Percentiles rank a stretch among this genome's conserved stretches.
Conservation (phyloP, 768 basidiomycete species). For the Mycena latifolia region DNA sequence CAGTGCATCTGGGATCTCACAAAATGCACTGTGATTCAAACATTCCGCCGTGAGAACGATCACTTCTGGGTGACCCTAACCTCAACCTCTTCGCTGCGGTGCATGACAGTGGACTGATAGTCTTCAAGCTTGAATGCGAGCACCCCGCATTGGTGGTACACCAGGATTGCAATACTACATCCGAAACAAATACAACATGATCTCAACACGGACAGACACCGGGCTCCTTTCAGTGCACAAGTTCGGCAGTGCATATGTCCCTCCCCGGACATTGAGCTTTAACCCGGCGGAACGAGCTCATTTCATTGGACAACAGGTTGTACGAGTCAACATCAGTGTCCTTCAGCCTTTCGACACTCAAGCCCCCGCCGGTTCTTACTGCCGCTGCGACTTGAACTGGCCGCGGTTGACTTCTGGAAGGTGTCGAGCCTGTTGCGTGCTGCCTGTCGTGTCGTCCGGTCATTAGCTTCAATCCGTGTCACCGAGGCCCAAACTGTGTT, state of each 20-base stretch:
- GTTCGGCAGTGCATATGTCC: conserved; percentile 95
- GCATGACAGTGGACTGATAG: conserved; percentile 97
- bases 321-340: conserved; percentile 87
- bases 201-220: conserved; percentile 91
- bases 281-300: conserved; percentile 95
- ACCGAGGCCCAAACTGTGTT: conserved; percentile 85
- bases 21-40: conserved; percentile 96
- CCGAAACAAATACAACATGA: conserved; percentile 98
- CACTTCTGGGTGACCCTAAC: conserved; percentile 98
- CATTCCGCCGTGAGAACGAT: conserved; percentile 96
- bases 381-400: conserved; percentile 84
- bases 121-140: conserved; percentile 99
- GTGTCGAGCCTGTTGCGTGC: conserved; percentile 75
- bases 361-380: conserved; percentile 83
- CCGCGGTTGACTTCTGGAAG: conserved; percentile 76
- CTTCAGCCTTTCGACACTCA: conserved; percentile 78
- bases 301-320: conserved; percentile 93
- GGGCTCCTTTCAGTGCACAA: conserved; percentile 94
- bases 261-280: conserved; percentile 94
- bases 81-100: conserved; percentile 98
- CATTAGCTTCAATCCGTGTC: conserved; percentile 81
- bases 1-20: conserved; percentile 98
- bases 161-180: conserved; percentile 94
- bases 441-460: conserved; percentile 82
- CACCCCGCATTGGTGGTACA: conserved; percentile 95